phyloP scores from a whole-genome alignment of 352 stramenopile species.

The Phytophthora sp. region DNA sequence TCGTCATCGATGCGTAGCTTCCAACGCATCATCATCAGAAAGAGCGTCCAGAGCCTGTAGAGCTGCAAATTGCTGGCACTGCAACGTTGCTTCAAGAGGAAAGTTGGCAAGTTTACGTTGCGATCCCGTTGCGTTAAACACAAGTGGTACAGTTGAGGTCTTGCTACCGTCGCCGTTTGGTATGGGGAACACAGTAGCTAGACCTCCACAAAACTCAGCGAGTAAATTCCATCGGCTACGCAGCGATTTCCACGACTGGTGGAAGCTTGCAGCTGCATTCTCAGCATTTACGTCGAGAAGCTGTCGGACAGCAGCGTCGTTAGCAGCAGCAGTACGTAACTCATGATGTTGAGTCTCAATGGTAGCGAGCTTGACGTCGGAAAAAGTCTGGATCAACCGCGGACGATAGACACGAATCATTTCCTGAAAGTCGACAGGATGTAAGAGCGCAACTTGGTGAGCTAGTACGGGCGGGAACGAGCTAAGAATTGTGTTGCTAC shows the following conservation, averaged over 20 bases:
- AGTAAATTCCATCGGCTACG: conserved; percentile 20
- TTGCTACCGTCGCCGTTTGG: neutral
- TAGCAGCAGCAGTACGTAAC: conserved; percentile 27
- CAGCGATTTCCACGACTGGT: conserved; percentile 18
- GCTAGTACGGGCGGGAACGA: conserved; percentile 32
- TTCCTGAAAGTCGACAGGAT: conserved; percentile 27
- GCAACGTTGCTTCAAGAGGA: conserved; percentile 23
- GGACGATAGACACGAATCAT: conserved; percentile 19
- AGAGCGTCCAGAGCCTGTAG: conserved; percentile 14
- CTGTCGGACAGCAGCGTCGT: conserved; percentile 19
- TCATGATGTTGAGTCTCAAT: conserved; percentile 29
- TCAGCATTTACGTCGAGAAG: conserved; percentile 21
- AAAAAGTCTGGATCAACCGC: conserved; percentile 22
- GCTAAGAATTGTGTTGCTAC: conserved; percentile 16
- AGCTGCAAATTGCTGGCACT: conserved; percentile 32
- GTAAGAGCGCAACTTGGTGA: conserved; percentile 25
- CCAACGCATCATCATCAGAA: neutral
- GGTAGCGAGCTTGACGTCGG: conserved; percentile 14
- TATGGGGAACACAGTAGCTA: conserved; percentile 32
- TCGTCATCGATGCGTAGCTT: neutral
- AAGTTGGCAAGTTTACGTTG: conserved; percentile 8
- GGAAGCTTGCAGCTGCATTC: conserved; percentile 13
- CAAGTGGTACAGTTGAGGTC: neutral
- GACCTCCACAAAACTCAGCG: conserved; percentile 27
- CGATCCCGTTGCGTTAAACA: neutral